Conservation (phyloP, 2,329 filamentous ascomycete species). For the Xylariaceae sp. region DNA sequence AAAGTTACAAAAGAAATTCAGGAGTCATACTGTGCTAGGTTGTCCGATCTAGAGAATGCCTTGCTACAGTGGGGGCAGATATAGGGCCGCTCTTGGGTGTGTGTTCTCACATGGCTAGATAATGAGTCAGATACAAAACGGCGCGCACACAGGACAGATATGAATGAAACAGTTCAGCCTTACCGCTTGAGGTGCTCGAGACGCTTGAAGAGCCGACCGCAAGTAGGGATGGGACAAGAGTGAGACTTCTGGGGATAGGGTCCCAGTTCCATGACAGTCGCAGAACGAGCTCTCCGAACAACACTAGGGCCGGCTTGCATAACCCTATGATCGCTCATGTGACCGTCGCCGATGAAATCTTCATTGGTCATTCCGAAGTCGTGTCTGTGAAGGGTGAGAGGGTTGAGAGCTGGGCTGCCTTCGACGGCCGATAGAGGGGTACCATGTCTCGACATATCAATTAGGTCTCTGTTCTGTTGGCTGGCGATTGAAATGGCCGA, state of each 20-base stretch:
- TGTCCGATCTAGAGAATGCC: constrained; percentile 97
- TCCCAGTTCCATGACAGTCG: constrained; percentile 92
- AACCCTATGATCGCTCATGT: constrained; percentile 61
- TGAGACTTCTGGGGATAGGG: constrained; percentile 98
- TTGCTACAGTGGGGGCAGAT: constrained; percentile 98
- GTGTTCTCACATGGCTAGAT: constrained; percentile 92
- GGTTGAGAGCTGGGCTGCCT: constrained; percentile 72
- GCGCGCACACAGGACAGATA: constrained; percentile 36
- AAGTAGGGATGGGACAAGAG: constrained; percentile 98
- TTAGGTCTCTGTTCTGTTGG: constrained; percentile 72
- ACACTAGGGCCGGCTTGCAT: constrained; percentile 70
- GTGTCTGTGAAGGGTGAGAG: constrained; percentile 65
- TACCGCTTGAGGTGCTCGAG: constrained; percentile 99
- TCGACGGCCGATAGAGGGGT: constrained; percentile 86
- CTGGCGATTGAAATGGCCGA: constrained; percentile 59
- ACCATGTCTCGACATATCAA: constrained; percentile 82
- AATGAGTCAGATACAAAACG: constrained; percentile 45
- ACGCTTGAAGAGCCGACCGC: constrained; percentile 95
- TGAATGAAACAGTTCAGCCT: constrained; percentile 46
- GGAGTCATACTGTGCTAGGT: constrained; percentile 84
- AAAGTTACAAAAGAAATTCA: constrained; percentile 36
- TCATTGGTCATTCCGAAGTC: constrained; percentile 64
- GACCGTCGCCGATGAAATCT: constrained; percentile 56
- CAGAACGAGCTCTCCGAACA: constrained; percentile 84
- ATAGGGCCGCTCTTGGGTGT: constrained; percentile 98